phyloP scores from a whole-genome alignment of 2,329 filamentous ascomycete species.

The Fusarium brachygibbosum region DNA sequence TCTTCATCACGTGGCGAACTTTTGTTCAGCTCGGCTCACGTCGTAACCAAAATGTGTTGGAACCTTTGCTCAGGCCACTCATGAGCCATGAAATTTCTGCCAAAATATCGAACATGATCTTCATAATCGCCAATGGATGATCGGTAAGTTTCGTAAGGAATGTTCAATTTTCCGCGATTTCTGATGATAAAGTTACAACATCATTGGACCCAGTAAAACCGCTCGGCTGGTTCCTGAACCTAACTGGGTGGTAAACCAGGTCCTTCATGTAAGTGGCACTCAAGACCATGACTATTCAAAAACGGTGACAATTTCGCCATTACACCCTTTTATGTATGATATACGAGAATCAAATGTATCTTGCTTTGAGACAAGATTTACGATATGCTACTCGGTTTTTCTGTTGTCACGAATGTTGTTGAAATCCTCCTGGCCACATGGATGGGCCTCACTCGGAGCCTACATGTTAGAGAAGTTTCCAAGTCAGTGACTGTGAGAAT shows the following conservation, averaged over 20 bases:
- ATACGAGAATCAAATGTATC: too few relatives aligned
- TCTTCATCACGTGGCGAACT: constrained; percentile 36
- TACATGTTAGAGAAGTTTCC: not conserved
- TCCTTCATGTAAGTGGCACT: not conserved
- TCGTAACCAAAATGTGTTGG: constrained; percentile 26
- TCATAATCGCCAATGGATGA: not conserved
- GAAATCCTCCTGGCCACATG: not conserved
- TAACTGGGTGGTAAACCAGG: not conserved
- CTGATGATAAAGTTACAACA: not conserved
- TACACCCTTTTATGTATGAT: not conserved
- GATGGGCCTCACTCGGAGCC: not conserved
- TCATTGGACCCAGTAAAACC: not conserved
- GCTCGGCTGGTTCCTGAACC: not conserved
- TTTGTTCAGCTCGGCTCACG: constrained; percentile 33
- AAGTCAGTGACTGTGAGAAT: not conserved
- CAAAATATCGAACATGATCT: not conserved
- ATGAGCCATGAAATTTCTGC: constrained; percentile 19
- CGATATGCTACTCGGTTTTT: too few relatives aligned
- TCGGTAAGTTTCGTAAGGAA: not conserved
- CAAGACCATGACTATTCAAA: not conserved
- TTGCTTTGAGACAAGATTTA: not conserved
- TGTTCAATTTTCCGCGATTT: not conserved
- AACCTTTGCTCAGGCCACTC: constrained; percentile 39
- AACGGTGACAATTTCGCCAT: not conserved
- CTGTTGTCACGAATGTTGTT: not conserved